These are phyloP conservation scores for Rhizopogon roseolus DNA, from an alignment of 768 basidiomycete species.

Conservation along the genomic window DNA sequence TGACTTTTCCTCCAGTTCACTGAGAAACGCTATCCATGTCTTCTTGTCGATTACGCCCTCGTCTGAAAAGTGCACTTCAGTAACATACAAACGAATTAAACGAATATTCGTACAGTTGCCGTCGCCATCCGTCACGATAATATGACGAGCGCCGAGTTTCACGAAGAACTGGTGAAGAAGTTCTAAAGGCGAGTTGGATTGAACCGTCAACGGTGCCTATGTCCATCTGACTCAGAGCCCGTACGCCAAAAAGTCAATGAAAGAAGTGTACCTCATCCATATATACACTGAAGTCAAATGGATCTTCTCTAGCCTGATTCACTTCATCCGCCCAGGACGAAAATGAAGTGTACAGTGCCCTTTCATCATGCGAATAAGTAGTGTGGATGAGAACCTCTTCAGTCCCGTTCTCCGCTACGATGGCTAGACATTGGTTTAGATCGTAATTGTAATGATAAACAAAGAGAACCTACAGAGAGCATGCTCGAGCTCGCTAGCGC, in stretches of 20 bases:
- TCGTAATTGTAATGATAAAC: not conserved
- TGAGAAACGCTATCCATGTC: constrained; percentile 85
- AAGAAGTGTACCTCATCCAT: constrained; percentile 71
- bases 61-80: constrained; percentile 38
- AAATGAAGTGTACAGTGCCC: constrained; percentile 49
- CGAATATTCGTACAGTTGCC: constrained; percentile 61
- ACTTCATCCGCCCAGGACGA: constrained; percentile 52
- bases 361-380: constrained; percentile 32
- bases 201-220: constrained; percentile 84
- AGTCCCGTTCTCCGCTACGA: constrained; percentile 72
- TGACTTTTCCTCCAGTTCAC: constrained; percentile 60
- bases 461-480: constrained; percentile 60
- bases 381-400: constrained; percentile 63
- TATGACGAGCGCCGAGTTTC: constrained; percentile 89
- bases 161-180: constrained; percentile 91
- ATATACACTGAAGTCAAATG: constrained; percentile 80
- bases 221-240: not conserved
- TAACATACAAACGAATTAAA: constrained; percentile 7
- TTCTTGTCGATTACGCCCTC: constrained; percentile 94
- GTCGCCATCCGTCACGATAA: constrained; percentile 77
- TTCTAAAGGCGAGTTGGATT: constrained; percentile 82
- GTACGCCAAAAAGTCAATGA: not conserved
- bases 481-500: constrained; percentile 90
- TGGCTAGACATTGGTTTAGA: constrained; percentile 35
- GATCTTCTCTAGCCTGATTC: constrained; percentile 33